These are phyloP conservation scores for Carex parvula DNA, from an alignment of 176 grass and related monocot species.

Conservation along the genomic window DNA sequence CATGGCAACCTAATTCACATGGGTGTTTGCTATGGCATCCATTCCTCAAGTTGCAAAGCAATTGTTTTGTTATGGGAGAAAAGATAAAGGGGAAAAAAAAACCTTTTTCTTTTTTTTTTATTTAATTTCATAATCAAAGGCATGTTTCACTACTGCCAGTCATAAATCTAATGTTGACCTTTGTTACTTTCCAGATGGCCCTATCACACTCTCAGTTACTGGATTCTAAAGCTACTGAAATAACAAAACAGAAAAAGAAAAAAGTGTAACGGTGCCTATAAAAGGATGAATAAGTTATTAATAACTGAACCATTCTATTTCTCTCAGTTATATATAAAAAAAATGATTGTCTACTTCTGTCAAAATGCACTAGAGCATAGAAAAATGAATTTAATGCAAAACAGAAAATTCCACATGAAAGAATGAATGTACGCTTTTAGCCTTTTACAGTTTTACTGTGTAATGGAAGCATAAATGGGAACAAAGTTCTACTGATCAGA, in stretches of 20 bases:
- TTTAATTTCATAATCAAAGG: not conserved
- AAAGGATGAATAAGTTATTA: not conserved
- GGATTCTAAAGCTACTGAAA: not conserved
- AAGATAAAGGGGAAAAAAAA: not conserved
- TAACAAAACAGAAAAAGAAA: not conserved
- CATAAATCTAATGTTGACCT: slow-evolving; percentile 7
- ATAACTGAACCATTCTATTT: not conserved
- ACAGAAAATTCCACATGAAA: not conserved
- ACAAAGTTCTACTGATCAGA: not conserved
- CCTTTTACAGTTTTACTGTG: not conserved
- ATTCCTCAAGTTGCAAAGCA: slow-evolving; percentile 9
- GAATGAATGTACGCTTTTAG: not conserved
- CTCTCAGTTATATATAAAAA: not conserved
- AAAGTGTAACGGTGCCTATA: not conserved
- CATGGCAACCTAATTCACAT: slow-evolving; percentile 29
- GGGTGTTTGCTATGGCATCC: not conserved
- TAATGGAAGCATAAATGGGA: not conserved
- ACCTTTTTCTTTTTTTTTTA: not conserved
- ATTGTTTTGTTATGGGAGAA: not conserved
- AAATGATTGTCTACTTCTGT: not conserved
- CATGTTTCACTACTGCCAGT: not conserved
- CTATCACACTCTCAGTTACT: not conserved
- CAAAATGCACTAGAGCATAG: not conserved
- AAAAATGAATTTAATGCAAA: not conserved
- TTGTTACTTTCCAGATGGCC: slow-evolving; percentile 10